phyloP scores from a whole-genome alignment of 2,329 filamentous ascomycete species.

The Claviceps spartinae region DNA sequence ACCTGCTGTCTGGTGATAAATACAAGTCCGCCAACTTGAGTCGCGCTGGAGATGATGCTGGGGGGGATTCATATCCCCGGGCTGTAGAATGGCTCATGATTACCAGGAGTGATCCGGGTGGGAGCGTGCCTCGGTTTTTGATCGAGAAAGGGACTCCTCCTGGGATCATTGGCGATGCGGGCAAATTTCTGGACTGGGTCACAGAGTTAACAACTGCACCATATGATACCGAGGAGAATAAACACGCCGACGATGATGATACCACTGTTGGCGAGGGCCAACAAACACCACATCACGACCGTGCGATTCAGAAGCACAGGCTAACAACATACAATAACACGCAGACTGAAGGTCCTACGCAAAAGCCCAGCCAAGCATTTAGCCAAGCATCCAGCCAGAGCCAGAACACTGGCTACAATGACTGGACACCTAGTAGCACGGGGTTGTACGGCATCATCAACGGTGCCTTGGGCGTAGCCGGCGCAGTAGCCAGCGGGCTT shows the following conservation, averaged over 20 bases:
- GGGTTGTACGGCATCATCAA: conserved; percentile 44
- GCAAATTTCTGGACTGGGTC: conserved; percentile 70
- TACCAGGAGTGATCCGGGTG: conserved; percentile 76
- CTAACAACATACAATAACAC: not conserved
- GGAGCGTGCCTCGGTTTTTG: conserved; percentile 77
- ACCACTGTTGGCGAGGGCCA: too few species aligned
- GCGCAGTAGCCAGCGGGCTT: conserved; percentile 27
- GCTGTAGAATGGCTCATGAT: conserved; percentile 84
- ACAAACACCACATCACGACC: not conserved
- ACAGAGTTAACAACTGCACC: conserved; percentile 24
- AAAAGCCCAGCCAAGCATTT: not conserved
- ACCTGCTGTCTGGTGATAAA: conserved; percentile 17
- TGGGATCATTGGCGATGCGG: conserved; percentile 65
- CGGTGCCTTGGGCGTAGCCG: conserved; percentile 36
- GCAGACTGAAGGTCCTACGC: not conserved
- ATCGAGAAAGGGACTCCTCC: conserved; percentile 79
- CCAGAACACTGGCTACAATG: conserved; percentile 12
- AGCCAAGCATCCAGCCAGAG: not conserved
- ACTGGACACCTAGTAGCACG: conserved; percentile 23
- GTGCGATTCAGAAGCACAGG: not conserved
- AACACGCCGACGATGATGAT: not conserved
- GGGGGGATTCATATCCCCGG: conserved; percentile 9
- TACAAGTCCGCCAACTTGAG: conserved; percentile 9
- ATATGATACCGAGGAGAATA: not conserved
- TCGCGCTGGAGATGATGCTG: conserved; percentile 18